Base-by-base conservation (phyloP, 2,329 filamentous ascomycete genomes). In the Calycina herbarum region DNA sequence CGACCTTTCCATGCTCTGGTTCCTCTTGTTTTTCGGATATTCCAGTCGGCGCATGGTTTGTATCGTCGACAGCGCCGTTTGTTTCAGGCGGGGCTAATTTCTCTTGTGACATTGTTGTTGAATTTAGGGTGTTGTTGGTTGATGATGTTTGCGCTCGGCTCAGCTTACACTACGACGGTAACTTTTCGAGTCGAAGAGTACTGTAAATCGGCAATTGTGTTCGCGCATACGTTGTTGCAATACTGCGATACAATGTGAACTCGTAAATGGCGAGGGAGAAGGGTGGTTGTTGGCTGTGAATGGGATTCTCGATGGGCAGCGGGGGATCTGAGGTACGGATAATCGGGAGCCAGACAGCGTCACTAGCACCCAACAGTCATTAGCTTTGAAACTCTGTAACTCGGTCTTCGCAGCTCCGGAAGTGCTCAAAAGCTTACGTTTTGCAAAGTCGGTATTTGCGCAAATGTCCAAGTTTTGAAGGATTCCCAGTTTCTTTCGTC, bases 11-110 rank as follows among this genome's bases (percentile, higher is more conserved):
- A 29, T 66, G 64, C 27, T 66, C 56, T 7, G 65, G 38, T 11
- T 60, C 62, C 6, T 31, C 6, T 27, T 70, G 35, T 59, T 71
- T 69, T 63, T 71, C 70, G 3, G 64, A 40, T 27, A 69, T 63
- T 33, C 61, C 64, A 59, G 64, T 66, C 38, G 69, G 69, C 5
- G 66, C 56, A 31, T 63, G 40, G 24, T 42, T 61, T 5, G 66
- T 59, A 31, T 63, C 57, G 51, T 42, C 57, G 27, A 17, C 40
- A 27, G 51, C 27, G 11, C 63, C 64, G 8, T 42, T 33, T 13
- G 63, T 61, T 11, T 63, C 68, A 13, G 54, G 58, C 59, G 66
- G 62, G 15, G 57, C 56, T n/a, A 64, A 66, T 27, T 67, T 66
- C 29, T 71, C 64, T 61, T 69, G 65, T 2, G 67, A 57, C 67